phyloP scores from a whole-genome alignment of 768 basidiomycete genomes.

The Dacryopinax spathularia region DNA sequence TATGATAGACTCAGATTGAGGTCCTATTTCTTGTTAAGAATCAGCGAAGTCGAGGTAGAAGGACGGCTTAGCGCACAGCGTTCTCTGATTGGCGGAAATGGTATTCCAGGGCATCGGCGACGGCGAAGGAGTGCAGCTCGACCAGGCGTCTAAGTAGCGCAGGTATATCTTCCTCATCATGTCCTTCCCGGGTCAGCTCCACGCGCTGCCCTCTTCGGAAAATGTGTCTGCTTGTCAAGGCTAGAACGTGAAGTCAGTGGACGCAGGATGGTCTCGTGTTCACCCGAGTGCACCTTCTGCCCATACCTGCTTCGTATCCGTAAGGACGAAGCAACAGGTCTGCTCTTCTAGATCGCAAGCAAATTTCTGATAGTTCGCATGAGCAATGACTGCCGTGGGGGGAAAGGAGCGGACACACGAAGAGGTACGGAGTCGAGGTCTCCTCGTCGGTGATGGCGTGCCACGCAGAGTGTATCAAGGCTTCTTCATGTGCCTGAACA shows the following conservation, averaged over 20 bases:
- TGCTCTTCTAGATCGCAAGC: slow-evolving; percentile 40
- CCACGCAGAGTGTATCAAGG: slow-evolving; percentile 29
- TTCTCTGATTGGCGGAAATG: neutral
- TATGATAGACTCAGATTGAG: slow-evolving; percentile 15
- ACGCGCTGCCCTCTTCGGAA: neutral
- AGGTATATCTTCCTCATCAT: neutral
- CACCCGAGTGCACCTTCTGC: slow-evolving; percentile 41
- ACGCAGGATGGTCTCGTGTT: neutral
- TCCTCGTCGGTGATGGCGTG: slow-evolving; percentile 48
- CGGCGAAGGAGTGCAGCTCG: neutral
- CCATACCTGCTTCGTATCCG: slow-evolving; percentile 65
- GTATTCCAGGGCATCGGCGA: neutral
- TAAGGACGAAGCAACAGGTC: slow-evolving; percentile 40
- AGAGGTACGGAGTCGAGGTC: slow-evolving; percentile 51
- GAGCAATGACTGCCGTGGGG: neutral
- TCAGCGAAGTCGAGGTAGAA: neutral
- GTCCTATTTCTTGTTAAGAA: neutral
- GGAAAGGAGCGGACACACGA: slow-evolving; percentile 36
- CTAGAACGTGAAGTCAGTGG: slow-evolving; percentile 7
- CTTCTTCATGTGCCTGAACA: neutral
- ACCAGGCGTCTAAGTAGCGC: neutral
- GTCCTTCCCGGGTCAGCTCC: neutral
- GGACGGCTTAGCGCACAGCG: neutral
- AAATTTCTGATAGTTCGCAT: slow-evolving; percentile 41
- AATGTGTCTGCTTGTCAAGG: slow-evolving; percentile 12